Percentiles rank a stretch among this genome's conserved stretches.
Conservation (phyloP, 78 protist genomes). For the Acrasis kona region DNA sequence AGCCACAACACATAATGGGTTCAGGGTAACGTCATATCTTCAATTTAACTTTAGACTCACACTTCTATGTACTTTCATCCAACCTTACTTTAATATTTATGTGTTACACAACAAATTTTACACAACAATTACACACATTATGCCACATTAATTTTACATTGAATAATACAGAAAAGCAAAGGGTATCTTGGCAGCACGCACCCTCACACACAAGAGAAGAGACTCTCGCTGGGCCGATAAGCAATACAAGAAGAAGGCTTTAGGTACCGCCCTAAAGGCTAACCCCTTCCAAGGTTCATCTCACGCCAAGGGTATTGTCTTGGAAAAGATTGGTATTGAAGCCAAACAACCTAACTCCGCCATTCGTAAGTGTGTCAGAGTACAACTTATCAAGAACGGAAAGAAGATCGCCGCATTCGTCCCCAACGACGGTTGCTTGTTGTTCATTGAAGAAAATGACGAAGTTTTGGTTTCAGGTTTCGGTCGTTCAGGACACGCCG, state of each 20-base stretch:
- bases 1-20: no score
- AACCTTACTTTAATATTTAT: no score
- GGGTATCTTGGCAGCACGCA: slow-evolving; percentile 67
- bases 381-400: slow-evolving; percentile 99
- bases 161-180: neutral
- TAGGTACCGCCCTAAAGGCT: slow-evolving; percentile 82
- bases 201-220: slow-evolving; percentile 37
- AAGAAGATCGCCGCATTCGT: slow-evolving; percentile 99
- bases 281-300: slow-evolving; percentile 97
- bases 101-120: no score
- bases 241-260: slow-evolving; percentile 85
- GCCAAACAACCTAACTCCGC: slow-evolving; percentile 99
- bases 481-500: slow-evolving; percentile 99
- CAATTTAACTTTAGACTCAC: no score
- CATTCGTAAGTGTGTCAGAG: slow-evolving; percentile 99
- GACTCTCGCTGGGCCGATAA: slow-evolving; percentile 89
- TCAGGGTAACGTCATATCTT: no score
- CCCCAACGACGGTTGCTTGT: slow-evolving; percentile 98
- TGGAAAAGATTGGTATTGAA: slow-evolving; percentile 97
- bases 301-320: slow-evolving; percentile 98
- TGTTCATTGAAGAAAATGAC: slow-evolving; percentile 98
- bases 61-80: no score
- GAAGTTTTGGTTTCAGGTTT: slow-evolving; percentile 99
- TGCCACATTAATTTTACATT: no score
- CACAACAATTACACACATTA: no score